Conservation (phyloP, 2,329 filamentous ascomycete species). For the Westerdykella aurantiaca region DNA sequence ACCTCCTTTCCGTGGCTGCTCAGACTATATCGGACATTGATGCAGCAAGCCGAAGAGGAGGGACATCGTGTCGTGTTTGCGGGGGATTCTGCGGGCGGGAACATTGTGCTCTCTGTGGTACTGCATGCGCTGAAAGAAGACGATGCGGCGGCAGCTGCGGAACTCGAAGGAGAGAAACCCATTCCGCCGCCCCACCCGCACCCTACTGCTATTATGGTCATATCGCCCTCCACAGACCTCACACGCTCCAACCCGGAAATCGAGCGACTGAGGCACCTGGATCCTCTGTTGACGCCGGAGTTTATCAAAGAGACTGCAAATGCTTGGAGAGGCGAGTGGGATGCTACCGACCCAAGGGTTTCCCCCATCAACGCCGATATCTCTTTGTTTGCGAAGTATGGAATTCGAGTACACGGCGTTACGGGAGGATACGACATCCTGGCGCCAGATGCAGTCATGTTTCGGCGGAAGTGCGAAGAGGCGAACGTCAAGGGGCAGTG, state of each 20-base stretch:
- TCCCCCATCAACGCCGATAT: conserved; percentile 47
- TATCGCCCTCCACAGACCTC: conserved; percentile 49
- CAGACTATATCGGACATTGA: conserved; percentile 40
- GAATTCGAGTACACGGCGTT: conserved; percentile 49
- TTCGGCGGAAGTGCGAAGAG: conserved; percentile 43
- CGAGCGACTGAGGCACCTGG: conserved; percentile 34
- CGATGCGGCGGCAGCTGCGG: conserved; percentile 11
- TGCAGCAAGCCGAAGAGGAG: conserved; percentile 35
- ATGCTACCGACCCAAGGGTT: conserved; percentile 41
- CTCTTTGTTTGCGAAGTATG: conserved; percentile 31
- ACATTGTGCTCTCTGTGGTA: conserved; percentile 44
- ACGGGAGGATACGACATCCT: conserved; percentile 51
- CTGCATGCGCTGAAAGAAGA: conserved; percentile 35
- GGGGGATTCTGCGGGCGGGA: conserved; percentile 54
- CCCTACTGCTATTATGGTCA: conserved; percentile 40
- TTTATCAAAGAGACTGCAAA: conserved; percentile 41
- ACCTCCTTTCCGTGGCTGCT: conserved; percentile 45
- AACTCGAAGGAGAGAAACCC: conserved; percentile 7
- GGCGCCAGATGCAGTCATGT: conserved; percentile 47
- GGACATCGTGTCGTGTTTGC: conserved; percentile 45
- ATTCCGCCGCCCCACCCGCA: conserved; percentile 1
- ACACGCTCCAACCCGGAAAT: conserved; percentile 44
- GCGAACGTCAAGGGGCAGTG: conserved; percentile 47
- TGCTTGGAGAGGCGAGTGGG: conserved; percentile 40
- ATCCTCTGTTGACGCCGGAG: conserved; percentile 43